Evolutionary conservation across 1,284 basidiomycete species (phyloP).

Genomic region (Boletus semigastroideus): DNA sequence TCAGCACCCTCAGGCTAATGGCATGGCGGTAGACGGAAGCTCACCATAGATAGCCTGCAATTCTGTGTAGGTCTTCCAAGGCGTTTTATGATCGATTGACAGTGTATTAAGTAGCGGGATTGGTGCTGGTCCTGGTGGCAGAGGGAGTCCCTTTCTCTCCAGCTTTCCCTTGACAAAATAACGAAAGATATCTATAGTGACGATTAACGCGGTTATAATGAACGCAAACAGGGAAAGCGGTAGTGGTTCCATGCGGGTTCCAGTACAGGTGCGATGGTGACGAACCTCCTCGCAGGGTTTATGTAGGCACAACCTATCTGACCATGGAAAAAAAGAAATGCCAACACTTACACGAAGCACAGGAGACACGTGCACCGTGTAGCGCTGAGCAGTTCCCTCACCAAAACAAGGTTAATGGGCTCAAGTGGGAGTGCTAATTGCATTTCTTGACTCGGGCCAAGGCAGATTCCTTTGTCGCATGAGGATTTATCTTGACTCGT

Average conservation of each 20-base stretch:
- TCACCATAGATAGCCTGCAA: conserved; percentile 16
- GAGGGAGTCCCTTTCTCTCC: conserved; percentile 1
- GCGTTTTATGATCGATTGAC: conserved; percentile 3
- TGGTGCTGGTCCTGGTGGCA: conserved; percentile 7
- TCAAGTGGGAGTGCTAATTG: too few relatives aligned
- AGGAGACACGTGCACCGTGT: too few relatives aligned
- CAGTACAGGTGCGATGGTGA: background rate
- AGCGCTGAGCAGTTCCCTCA: too few relatives aligned
- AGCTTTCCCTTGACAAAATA: background rate
- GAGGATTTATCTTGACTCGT: too few relatives aligned
- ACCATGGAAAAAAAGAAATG: too few relatives aligned
- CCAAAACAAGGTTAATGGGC: too few relatives aligned
- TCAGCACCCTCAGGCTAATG: background rate
- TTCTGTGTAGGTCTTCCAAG: conserved; percentile 17
- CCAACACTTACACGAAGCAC: too few relatives aligned
- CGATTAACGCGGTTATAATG: background rate
- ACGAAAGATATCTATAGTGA: background rate
- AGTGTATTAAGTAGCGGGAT: conserved; percentile 10
- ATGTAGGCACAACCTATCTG: too few relatives aligned
- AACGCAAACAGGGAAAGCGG: background rate
- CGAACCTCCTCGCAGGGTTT: too few relatives aligned
- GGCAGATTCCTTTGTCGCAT: too few relatives aligned
- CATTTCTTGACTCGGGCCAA: too few relatives aligned
- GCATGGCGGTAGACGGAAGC: background rate
- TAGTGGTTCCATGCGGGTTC: background rate